Evolutionary conservation across 2,329 filamentous ascomycete species (phyloP), one percentile per base, ranked within the genome.

Genomic region (Lizonia empirigonia): DNA sequence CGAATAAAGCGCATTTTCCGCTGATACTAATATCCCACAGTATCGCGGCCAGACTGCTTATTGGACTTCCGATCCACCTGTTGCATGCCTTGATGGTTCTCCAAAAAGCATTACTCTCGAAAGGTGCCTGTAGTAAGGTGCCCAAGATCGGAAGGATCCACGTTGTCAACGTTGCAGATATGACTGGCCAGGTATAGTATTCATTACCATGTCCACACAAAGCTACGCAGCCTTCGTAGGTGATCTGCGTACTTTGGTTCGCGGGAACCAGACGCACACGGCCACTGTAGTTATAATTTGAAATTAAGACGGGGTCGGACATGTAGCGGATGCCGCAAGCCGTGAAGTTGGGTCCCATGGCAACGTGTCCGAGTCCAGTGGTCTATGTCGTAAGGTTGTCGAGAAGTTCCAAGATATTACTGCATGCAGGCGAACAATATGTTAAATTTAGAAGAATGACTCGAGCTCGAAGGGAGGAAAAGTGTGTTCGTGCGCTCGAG

Each of bases 101-200:
- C 59, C 58, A 66, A 35, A 68, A 67, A 0, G 63, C 64, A 40
- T 74, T 74, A 39, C 69, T 73, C 19, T 71, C 66, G 46, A 72
- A 73, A 1, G 72, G 72, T 9, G 71, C 72, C 45, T 74, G 72
- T 7, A 74, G 52, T 16, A 74, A 40, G 4, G 67, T 64, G 12
- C 70, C 70, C 7, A 73, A 55, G 12, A 74, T 58, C 2, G 70
- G 71, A 10, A 73, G 44, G 4, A 74, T 62, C 71, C 71, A 74
- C 15, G 71, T 73, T 5, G 67, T 73, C 19, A 72, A 67, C 1
- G 71, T 72, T 4, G 36, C 50, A 22, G 62, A 63, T 7, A 60
- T 52, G 12, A 60, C 52, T 5, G 53, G 41, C 71, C 69, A 73
- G 1, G 53, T 46, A 35, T 73, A 72, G 36, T 55, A 68, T 15